Evolutionary conservation across 495 filamentous ascomycete genomes (phyloP), one percentile per base, ranked within the genome.

Genomic region (Mytilinidion resinicola): DNA sequence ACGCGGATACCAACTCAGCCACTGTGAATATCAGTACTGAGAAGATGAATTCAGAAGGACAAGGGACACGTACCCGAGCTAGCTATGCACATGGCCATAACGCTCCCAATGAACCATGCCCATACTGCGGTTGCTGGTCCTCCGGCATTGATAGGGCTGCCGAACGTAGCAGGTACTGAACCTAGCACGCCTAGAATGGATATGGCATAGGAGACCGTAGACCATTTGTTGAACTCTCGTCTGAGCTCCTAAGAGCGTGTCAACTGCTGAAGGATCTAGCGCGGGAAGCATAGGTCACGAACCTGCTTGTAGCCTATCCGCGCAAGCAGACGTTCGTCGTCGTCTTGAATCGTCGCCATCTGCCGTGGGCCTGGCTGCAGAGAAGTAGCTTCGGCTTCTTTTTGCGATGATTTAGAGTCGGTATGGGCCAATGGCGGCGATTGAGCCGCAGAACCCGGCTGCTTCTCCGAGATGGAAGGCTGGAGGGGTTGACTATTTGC

Each of bases 221-320:
- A 88, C 83, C 82, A 88, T 77, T 82, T 85, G 5, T 80, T 86
- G 64, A 88, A 88, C 52, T 88, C 82, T 41, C 85, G 77, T 54
- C 74, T 72, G 6, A 88, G 59, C 68, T 86, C 85, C 85, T 74
- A 46, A 6, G 34, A 33, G 34, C 19, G 25, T n/a, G 42, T 63
- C 41, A 63, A 49, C 42, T 25, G 19, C 47, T 30, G 6, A 2
- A 30, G 25, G 25, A 42, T 4, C 43, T 36, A 9, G 17, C 7
- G 4, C 21, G 39, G 11, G 12, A 10, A 38, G n/a, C 3, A 48
- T 9, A 39, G 51, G 20, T 51, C 1, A 21, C 65, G 35, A 72
- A 87, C 84, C 75, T 86, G 85, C 65, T 78, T 80, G 69, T 88
- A 88, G 15, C 85, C 85, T 63, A 88, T 86, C 19, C 81, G 79